Evolutionary conservation across 108 stramenopile species (phyloP).

Genomic region (Discostella pseudostelligera): DNA sequence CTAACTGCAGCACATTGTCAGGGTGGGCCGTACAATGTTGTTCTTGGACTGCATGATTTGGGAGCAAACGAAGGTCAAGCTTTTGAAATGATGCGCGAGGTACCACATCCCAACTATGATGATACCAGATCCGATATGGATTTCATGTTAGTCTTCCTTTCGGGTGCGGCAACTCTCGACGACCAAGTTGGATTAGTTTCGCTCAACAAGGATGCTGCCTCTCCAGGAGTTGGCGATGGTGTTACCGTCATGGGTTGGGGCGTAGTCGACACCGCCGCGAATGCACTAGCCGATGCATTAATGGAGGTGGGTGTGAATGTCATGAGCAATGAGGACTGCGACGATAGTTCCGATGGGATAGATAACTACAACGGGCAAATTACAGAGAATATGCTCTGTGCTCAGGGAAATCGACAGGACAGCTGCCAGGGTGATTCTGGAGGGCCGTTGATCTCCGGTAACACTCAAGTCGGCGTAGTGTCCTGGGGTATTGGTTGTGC

Average conservation of each 20-base stretch:
- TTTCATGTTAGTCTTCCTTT: slow-evolving; percentile 20
- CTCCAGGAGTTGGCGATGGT: slow-evolving; percentile 24
- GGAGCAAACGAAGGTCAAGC: slow-evolving; percentile 7
- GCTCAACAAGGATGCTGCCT: slow-evolving; percentile 32
- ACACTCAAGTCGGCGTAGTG: slow-evolving; percentile 44
- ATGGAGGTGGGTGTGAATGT: slow-evolving; percentile 30
- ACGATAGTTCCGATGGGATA: slow-evolving; percentile 19
- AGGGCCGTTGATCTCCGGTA: slow-evolving; percentile 8
- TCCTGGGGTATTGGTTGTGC: slow-evolving; percentile 49
- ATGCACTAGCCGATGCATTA: slow-evolving; percentile 6
- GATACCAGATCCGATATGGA: slow-evolving; percentile 20
- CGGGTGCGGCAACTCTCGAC: not conserved
- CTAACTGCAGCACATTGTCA: slow-evolving; percentile 50
- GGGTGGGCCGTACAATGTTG: slow-evolving; percentile 25
- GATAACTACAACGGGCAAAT: slow-evolving; percentile 29
- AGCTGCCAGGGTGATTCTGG: slow-evolving; percentile 21
- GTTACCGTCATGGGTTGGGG: slow-evolving; percentile 67
- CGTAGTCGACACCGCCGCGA: not conserved
- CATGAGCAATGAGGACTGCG: slow-evolving; percentile 42
- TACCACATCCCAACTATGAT: slow-evolving; percentile 25
- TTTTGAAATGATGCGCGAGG: slow-evolving; percentile 4
- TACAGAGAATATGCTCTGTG: slow-evolving; percentile 46
- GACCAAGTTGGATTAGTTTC: slow-evolving; percentile 17
- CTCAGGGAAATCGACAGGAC: slow-evolving; percentile 30
- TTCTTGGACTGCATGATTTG: slow-evolving; percentile 24